Conservation (phyloP, 2,329 filamentous ascomycete genomes). For the Alternaria infectoria region DNA sequence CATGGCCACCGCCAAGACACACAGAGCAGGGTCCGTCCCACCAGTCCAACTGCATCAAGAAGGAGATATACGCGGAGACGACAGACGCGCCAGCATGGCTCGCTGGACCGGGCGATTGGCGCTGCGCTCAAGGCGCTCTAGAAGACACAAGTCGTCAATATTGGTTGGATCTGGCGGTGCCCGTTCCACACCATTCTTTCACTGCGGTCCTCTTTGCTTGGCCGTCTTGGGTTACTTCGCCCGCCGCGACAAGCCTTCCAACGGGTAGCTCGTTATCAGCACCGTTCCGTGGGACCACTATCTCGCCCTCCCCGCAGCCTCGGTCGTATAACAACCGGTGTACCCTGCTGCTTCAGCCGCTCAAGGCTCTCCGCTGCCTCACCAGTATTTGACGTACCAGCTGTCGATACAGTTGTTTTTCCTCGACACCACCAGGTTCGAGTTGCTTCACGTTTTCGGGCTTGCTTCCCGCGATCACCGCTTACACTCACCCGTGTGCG, state of each 20-base stretch:
- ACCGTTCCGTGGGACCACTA: slow-evolving; percentile 9
- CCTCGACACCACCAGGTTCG: not conserved
- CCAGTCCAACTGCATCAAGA: slow-evolving; percentile 22
- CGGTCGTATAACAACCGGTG: slow-evolving; percentile 27
- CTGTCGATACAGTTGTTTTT: slow-evolving; percentile 1
- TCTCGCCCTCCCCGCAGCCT: slow-evolving; percentile 20
- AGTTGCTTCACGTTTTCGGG: slow-evolving; percentile 7
- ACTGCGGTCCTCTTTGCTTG: slow-evolving; percentile 23
- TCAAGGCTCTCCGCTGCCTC: slow-evolving; percentile 27
- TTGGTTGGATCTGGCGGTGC: slow-evolving; percentile 10
- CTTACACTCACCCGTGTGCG: slow-evolving; percentile 10
- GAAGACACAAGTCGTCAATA: slow-evolving; percentile 7
- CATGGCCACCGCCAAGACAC: slow-evolving; percentile 23
- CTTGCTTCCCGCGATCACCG: slow-evolving; percentile 9
- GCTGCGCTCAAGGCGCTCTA: slow-evolving; percentile 24
- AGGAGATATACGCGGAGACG: slow-evolving; percentile 27
- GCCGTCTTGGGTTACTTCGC: slow-evolving; percentile 30
- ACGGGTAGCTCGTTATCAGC: slow-evolving; percentile 25
- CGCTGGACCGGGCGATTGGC: slow-evolving; percentile 28
- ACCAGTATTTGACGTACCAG: slow-evolving; percentile 18
- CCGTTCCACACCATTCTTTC: slow-evolving; percentile 20
- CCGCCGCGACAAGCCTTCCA: slow-evolving; percentile 18
- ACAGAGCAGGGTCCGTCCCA: slow-evolving; percentile 16
- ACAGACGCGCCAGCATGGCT: slow-evolving; percentile 15
- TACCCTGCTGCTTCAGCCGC: slow-evolving; percentile 12